Conservation (phyloP, 148 eudicot species). For the Dianthus caryophyllus region DNA sequence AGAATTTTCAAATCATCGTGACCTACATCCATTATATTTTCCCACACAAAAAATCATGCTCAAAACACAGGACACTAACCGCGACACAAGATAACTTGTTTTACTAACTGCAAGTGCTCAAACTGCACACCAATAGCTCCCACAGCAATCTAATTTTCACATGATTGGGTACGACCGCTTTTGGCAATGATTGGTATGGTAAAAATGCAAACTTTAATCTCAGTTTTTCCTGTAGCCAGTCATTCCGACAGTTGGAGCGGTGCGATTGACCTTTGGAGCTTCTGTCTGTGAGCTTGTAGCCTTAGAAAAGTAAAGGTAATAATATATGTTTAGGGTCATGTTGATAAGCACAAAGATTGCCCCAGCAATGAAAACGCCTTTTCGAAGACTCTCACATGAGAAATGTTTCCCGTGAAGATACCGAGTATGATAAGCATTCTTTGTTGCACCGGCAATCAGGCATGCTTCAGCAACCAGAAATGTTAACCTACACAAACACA, state of each 20-base stretch:
- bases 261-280: constrained; percentile 46
- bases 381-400: constrained; percentile 78
- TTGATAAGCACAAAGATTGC: constrained; percentile 85
- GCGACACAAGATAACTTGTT: neutral
- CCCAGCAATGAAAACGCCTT: constrained; percentile 89
- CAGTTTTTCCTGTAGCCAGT: constrained; percentile 46
- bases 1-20: no score
- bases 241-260: constrained; percentile 68
- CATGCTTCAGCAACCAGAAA: constrained; percentile 96
- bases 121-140: constrained; percentile 1
- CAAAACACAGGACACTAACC: neutral
- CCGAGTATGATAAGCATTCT: constrained; percentile 85
- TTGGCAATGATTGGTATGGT: neutral
- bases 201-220: neutral
- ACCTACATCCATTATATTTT: no score
- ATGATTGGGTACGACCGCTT: constrained; percentile 2
- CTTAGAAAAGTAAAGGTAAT: constrained; percentile 79
- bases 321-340: constrained; percentile 79
- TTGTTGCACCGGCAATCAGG: constrained; percentile 80
- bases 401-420: constrained; percentile 66
- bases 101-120: constrained; percentile 8
- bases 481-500: constrained; percentile 51
- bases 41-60: neutral
- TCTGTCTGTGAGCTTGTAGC: constrained; percentile 60
- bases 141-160: constrained; percentile 17